Conservation (phyloP, 1,139 yeast species). For the Yamadazyma jaroonii region DNA sequence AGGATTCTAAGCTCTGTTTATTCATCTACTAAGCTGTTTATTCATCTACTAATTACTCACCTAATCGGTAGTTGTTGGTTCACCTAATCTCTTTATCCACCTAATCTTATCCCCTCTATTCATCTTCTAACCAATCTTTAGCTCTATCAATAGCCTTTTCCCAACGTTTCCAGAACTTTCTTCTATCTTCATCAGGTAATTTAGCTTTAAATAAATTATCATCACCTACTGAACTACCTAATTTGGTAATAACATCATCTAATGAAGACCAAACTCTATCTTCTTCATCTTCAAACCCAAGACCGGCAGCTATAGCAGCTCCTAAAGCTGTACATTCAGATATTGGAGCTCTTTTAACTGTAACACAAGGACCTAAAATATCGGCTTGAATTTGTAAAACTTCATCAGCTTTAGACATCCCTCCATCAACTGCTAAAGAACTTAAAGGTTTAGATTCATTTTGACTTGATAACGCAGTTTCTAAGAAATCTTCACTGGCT, state of each 20-base stretch:
- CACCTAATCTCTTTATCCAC: too few species aligned
- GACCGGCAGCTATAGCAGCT: conserved; percentile 94
- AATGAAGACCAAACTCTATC: conserved; percentile 75
- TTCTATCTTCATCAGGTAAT: conserved; percentile 58
- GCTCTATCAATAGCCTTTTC: conserved; percentile 78
- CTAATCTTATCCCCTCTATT: too few species aligned
- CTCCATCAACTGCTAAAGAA: conserved; percentile 83
- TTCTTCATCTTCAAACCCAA: conserved; percentile 56
- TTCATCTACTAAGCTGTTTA: too few species aligned
- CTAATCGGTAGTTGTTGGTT: too few species aligned
- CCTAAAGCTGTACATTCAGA: conserved; percentile 95
- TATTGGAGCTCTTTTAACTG: conserved; percentile 76
- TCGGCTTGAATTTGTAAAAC: conserved; percentile 95
- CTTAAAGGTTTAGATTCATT: conserved; percentile 49
- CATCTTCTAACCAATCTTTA: conserved; percentile 66
- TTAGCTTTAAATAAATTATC: conserved; percentile 53
- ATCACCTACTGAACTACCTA: conserved; percentile 30
- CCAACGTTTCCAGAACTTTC: conserved; percentile 73
- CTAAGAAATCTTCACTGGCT: conserved; percentile 45
- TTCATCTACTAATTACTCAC: too few species aligned
- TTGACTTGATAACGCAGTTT: conserved; percentile 39
- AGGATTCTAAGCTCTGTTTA: too few species aligned
- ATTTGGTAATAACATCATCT: conserved; percentile 52
- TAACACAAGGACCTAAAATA: conserved; percentile 81
- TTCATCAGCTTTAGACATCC: conserved; percentile 89